phyloP scores from a whole-genome alignment of 257 asterid species.

The Ligustrum vulgare region DNA sequence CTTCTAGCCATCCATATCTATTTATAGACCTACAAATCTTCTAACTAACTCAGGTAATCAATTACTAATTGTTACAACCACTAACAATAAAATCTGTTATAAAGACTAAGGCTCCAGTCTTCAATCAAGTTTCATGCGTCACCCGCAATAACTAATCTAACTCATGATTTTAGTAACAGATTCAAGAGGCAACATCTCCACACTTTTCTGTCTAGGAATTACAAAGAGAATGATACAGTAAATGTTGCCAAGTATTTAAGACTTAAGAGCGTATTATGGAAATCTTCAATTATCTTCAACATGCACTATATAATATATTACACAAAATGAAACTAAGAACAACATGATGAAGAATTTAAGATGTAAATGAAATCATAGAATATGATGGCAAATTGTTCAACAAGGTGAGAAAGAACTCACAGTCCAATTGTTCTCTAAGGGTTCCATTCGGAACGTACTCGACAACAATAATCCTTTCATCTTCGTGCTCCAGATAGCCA shows the following conservation, averaged over 20 bases:
- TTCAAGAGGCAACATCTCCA: no score
- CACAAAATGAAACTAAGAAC: background rate
- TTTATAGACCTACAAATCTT: no score
- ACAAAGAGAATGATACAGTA: background rate
- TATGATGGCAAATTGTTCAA: background rate
- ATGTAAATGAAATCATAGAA: background rate
- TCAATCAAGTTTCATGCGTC: no score
- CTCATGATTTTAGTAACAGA: no score
- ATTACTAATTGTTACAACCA: no score
- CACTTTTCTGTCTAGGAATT: background rate
- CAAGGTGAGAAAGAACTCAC: slow-evolving; percentile 49
- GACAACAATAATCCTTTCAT: slow-evolving; percentile 79
- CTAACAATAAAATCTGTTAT: no score
- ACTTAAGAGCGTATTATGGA: no score
- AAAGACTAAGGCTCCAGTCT: no score
- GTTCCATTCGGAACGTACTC: slow-evolving; percentile 94
- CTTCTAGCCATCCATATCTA: no score
- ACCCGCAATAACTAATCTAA: no score
- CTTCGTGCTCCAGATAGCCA: slow-evolving; percentile 78
- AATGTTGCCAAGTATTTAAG: no score
- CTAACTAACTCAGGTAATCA: no score
- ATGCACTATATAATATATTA: background rate
- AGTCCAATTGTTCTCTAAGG: slow-evolving; percentile 83
- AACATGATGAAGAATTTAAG: background rate
- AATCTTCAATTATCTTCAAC: background rate